Evolutionary conservation across 1,284 basidiomycete species (phyloP).

Genomic region (Rhizoctonia solani): DNA sequence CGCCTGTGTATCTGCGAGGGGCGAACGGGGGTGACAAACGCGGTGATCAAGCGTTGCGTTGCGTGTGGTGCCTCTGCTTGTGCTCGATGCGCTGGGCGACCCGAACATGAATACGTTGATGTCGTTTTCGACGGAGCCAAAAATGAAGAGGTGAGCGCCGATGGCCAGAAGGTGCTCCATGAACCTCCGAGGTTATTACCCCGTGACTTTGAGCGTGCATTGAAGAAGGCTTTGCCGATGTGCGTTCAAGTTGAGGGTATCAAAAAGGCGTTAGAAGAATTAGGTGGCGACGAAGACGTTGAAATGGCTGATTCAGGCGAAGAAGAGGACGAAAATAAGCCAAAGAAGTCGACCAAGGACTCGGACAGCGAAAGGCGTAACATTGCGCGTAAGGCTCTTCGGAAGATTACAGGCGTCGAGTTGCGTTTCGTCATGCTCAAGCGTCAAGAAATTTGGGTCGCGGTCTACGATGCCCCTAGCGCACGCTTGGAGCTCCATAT

Average conservation of each 20-base stretch:
- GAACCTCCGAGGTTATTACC: constrained; percentile 56
- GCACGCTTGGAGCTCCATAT: constrained; percentile 79
- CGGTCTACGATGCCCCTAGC: constrained; percentile 71
- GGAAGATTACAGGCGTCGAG: constrained; percentile 64
- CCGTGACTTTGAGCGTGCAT: constrained; percentile 68
- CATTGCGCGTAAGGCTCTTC: constrained; percentile 70
- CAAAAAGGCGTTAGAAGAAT: constrained; percentile 42
- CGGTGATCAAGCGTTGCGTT: constrained; percentile 70
- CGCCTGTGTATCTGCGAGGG: constrained; percentile 91
- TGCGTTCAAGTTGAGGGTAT: constrained; percentile 66
- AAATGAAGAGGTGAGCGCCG: constrained; percentile 21
- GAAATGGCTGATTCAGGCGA: constrained; percentile 47
- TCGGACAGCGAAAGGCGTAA: constrained; percentile 59
- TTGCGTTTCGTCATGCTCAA: constrained; percentile 85
- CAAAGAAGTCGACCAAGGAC: constrained; percentile 30
- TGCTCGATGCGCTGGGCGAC: constrained; percentile 84
- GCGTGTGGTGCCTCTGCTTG: constrained; percentile 84
- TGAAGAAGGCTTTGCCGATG: constrained; percentile 89
- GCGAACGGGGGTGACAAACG: constrained; percentile 72
- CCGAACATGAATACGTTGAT: constrained; percentile 74
- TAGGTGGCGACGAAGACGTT: constrained; percentile 34
- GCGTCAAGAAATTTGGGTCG: constrained; percentile 87
- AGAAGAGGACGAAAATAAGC: constrained; percentile 2
- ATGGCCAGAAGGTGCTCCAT: constrained; percentile 21
- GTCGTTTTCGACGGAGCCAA: constrained; percentile 53